Conservation (phyloP, 192 early-diverging fungal genomes). For the Linnemannia elongata region DNA sequence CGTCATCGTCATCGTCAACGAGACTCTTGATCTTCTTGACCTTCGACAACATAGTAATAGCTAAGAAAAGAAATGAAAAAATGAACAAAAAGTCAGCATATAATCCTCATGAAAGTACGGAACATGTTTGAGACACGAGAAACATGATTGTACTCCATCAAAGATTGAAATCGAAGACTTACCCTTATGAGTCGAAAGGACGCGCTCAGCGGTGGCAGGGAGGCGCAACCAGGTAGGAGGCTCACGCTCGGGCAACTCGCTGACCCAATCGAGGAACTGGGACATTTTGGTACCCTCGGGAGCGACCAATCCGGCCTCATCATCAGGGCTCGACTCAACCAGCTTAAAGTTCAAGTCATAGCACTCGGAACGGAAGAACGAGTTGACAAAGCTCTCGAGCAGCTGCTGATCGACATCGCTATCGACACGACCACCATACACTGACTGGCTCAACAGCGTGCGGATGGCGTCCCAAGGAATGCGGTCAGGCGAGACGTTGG, state of each 20-base stretch:
- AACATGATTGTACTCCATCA: too few relatives aligned
- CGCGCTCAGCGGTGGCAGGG: constrained; percentile 92
- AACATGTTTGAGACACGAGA: background rate
- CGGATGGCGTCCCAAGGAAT: constrained; percentile 98
- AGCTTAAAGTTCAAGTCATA: constrained; percentile 89
- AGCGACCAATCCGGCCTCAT: constrained; percentile 66
- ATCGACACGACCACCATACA: constrained; percentile 99
- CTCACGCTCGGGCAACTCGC: constrained; percentile 88
- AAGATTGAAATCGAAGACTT: background rate
- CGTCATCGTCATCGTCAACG: constrained; percentile 81
- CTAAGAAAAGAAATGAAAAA: constrained; percentile 50
- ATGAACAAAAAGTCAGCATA: constrained; percentile 5
- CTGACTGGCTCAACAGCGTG: constrained; percentile 85
- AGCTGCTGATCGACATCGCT: constrained; percentile 90
- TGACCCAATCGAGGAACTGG: constrained; percentile 93
- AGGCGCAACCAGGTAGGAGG: constrained; percentile 98
- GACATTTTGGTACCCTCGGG: constrained; percentile 91
- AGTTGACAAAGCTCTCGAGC: constrained; percentile 87
- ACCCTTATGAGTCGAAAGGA: constrained; percentile 89
- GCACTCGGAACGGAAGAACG: constrained; percentile 81
- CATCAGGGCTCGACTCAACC: constrained; percentile 61
- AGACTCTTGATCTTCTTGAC: constrained; percentile 87
- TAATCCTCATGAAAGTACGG: too few relatives aligned
- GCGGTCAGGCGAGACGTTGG: constrained; percentile 92
- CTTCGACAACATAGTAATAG: constrained; percentile 82